Percentiles rank a stretch among this genome's conserved stretches.
These are phyloP conservation scores for Biscutella auriculata DNA, from an alignment of 441 rosid species.

Conservation along the genomic window DNA sequence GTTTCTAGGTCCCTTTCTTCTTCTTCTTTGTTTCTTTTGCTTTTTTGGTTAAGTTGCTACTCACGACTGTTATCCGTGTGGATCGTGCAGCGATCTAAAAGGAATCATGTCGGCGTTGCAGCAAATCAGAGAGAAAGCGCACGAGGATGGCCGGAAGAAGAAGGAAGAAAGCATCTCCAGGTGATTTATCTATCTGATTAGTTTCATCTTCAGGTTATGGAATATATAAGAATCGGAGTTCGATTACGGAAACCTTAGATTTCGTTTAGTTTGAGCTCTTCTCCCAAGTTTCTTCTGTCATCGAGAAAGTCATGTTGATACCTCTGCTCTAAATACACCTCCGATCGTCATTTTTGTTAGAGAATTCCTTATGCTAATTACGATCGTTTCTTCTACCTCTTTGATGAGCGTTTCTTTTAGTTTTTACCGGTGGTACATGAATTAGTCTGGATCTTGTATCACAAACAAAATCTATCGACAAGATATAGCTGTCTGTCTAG, in stretches of 20 bases:
- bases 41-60: background rate
- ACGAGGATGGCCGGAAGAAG: constrained; percentile 68
- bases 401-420: background rate
- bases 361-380: background rate
- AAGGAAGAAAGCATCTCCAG: constrained; percentile 83
- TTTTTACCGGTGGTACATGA: background rate
- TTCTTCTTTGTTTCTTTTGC: background rate
- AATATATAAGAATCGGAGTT: background rate
- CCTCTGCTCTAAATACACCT: too few relatives aligned
- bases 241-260: background rate
- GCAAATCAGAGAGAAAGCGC: constrained; percentile 60
- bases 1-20: constrained; percentile 39
- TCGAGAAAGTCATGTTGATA: background rate
- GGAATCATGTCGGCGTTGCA: constrained; percentile 79
- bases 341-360: background rate
- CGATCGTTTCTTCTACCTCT: background rate
- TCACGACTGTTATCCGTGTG: constrained; percentile 2
- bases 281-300: background rate
- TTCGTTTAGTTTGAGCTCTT: background rate
- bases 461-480: background rate
- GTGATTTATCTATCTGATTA: constrained; percentile 20
- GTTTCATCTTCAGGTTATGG: background rate
- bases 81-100: constrained; percentile 53
- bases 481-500: background rate
- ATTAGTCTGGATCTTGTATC: constrained; percentile 1